Evolutionary conservation across 768 basidiomycete genomes (phyloP), one percentile per base, ranked within the genome.

Genomic region (Hygrocybe punicea): DNA sequence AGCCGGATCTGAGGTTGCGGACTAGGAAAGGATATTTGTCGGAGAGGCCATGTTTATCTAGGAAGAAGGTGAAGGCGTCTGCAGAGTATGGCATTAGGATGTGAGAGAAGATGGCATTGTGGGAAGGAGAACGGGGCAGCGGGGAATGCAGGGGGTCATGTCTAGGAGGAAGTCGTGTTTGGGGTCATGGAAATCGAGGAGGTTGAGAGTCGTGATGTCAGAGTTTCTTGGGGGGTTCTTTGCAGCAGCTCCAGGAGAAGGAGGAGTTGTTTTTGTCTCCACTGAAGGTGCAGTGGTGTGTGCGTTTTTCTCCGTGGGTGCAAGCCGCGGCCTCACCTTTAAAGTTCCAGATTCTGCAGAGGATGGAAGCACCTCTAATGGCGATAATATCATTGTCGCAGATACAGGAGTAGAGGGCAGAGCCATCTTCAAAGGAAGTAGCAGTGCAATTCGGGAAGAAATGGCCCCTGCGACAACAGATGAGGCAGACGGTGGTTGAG

Each of bases 71-170:
- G 34, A 69, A 65, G 9, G 62, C 60, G 9, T 51, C 34, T 0
- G 44, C 40, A 40, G 58, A 60, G 51, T 68, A 70, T 2, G 67
- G 69, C 7, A 54, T 58, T 17, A 29, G 14, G 8, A 58, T 55
- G 19, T 45, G 21, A 11, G 44, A 34, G 34, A 58, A 47, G 29
- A 58, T 55, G 14, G 37, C 21, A 6, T 51, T 19, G 34, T 53
- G 42, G 16, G 17, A 14, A n/a, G 40, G 36, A 14, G 42, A 47
- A 2, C 23, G 34, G n/a, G 44, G 19, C 19, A 40, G 40, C 14
- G 53, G 58, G 11, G 40, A 5, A 45, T 14, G 17, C 35, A 40
- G 23, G 25, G 39, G 42, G 46, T n/a, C 34, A 52, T 7, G 25
- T 11, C 13, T 24, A 34, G 29, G 19, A 52, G 35, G 19, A 52